Evolutionary conservation across 768 basidiomycete species (phyloP), one percentile per base, ranked within the genome.

Genomic region (Boletus eberwhitei): DNA sequence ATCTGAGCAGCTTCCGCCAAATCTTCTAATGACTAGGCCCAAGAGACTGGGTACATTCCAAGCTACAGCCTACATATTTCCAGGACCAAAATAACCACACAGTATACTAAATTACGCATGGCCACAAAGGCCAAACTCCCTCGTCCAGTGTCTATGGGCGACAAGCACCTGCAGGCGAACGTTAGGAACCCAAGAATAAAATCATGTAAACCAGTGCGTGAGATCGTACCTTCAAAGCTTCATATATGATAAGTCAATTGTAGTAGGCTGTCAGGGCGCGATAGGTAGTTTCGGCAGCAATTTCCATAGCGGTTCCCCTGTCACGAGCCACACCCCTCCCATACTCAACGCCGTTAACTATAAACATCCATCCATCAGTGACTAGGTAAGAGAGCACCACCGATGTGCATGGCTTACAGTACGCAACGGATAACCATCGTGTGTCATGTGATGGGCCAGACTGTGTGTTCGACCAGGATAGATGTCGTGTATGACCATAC

Each of bases 291-390:
- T 69, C 67, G 21, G 68, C 69, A 39, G 68, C 68, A 8, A 51
- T 32, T 51, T 71, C 70, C 70, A 70, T 69, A 19, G 68, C 68
- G 22, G 56, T 53, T 31, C 67, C 68, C 31, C 63, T 64, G 43
- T 67, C 60, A 22, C 70, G 58, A 31, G 62, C 68, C 11, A 56
- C 34, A 1, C 68, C 68, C 13, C 54, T 56, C 13, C 68, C 68
- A 32, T 69, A 61, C 46, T 69, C 67, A 11, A 69, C 16, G 14
- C 57, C 65, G 34, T 67, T 62, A 24, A 65, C 68, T 69, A 36
- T 38, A 43, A 12, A 26, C 3, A n/a, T 32, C n/a, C 16, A 32
- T 35, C 19, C 11, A 8, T 65, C 43, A 60, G 26, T 29, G 16
- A 45, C 29, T 24, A 21, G 19, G 16, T 22, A 34, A 22, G 21